Conservation (phyloP, 352 stramenopile genomes). For the Pythium brassicae region DNA sequence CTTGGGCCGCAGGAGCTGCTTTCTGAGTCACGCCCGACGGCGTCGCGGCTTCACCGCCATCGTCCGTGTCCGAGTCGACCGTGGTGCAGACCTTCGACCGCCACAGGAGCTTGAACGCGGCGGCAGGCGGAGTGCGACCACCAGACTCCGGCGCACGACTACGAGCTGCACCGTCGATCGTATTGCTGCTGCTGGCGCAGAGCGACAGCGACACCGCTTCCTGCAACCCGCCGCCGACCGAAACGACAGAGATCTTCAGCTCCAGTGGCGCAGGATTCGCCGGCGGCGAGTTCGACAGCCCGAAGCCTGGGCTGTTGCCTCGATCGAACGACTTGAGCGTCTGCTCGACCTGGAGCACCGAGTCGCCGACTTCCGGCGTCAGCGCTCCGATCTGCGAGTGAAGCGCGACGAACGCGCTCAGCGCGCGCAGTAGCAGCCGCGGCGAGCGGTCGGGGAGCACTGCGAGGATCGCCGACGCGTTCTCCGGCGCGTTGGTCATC, state of each 20-base stretch:
- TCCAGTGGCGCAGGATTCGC: background rate
- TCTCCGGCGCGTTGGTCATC: conserved; percentile 45
- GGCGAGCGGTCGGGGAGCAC: conserved; percentile 42
- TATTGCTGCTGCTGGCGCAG: background rate
- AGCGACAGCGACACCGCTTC: background rate
- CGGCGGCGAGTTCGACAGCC: background rate
- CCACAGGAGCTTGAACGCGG: conserved; percentile 18
- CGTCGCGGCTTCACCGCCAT: background rate
- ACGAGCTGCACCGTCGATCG: conserved; percentile 2
- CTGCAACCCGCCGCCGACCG: background rate
- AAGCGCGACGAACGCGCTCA: conserved; percentile 65
- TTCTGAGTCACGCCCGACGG: background rate
- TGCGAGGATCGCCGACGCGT: conserved; percentile 30
- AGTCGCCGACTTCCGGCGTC: conserved; percentile 57
- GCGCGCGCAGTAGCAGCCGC: conserved; percentile 40
- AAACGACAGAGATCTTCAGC: background rate
- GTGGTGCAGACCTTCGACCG: conserved; percentile 40
- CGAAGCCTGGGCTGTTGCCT: conserved; percentile 3
- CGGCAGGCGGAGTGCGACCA: conserved; percentile 15
- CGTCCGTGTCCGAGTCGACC: conserved; percentile 42
- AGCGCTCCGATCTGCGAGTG: conserved; percentile 74
- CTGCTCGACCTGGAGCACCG: conserved; percentile 66
- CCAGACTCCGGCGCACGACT: background rate
- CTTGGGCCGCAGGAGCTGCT: background rate
- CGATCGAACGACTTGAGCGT: conserved; percentile 35